Evolutionary conservation across 352 stramenopile genomes (phyloP).

Genomic region (Phytopythium cucurbitacearum): DNA sequence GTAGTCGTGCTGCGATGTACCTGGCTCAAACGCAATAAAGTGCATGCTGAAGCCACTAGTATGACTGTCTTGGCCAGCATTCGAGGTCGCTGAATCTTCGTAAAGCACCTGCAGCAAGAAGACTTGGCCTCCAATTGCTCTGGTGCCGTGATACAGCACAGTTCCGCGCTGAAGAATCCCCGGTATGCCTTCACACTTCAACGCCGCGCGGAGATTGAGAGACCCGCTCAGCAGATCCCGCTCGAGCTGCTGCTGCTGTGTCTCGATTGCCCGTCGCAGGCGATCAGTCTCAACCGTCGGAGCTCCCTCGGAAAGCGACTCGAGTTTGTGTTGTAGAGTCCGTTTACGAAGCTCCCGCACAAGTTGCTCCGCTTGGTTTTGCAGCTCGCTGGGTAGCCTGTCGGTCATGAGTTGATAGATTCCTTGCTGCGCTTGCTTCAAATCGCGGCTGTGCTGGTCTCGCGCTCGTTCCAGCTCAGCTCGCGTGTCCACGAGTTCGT

Average conservation of each 20-base stretch:
- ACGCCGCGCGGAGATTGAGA: too few relatives aligned
- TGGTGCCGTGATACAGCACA: conserved; percentile 34
- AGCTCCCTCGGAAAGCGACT: too few relatives aligned
- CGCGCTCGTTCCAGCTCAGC: conserved; percentile 43
- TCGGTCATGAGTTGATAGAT: conserved; percentile 35
- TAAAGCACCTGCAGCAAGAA: conserved; percentile 61
- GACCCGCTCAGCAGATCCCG: too few relatives aligned
- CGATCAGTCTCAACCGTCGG: too few relatives aligned
- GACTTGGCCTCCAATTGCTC: conserved; percentile 32
- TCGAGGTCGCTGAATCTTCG: conserved; percentile 27
- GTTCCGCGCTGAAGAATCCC: conserved; percentile 47
- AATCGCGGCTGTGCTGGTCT: too few relatives aligned
- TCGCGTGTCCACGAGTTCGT: conserved; percentile 50
- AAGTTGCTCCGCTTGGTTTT: too few relatives aligned
- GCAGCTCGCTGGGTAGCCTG: too few relatives aligned
- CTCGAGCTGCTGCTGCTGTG: too few relatives aligned
- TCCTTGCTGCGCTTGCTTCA: conserved; percentile 35
- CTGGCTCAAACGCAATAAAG: conserved; percentile 25
- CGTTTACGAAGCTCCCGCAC: too few relatives aligned
- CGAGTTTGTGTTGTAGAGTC: too few relatives aligned
- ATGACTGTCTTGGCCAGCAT: conserved; percentile 11
- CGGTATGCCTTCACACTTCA: conserved; percentile 26
- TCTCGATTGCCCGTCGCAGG: too few relatives aligned
- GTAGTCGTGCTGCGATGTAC: conserved; percentile 27
- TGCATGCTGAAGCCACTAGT: conserved; percentile 30